Base-by-base conservation (phyloP, 345 rosid genomes). In the Ceriops zippeliana region DNA sequence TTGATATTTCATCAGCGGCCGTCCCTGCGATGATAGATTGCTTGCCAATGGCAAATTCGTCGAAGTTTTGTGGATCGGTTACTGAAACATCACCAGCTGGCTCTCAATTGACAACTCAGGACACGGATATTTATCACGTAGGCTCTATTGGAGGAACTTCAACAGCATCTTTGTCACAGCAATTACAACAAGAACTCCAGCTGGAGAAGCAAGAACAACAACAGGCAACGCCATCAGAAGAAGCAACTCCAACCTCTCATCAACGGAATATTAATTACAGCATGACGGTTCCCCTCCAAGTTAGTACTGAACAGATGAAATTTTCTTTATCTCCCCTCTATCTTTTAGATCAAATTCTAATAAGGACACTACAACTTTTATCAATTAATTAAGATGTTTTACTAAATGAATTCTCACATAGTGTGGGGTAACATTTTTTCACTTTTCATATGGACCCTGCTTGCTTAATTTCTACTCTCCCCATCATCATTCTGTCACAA, bases 251-350 rank as follows among this genome's bases (percentile, higher is more conserved):
- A 11, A 26, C 68, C 3, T 6, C 62, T 2, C 86, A 75, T 8
- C 80, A 69, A 21, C 81, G 81, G 34, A 68, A n/a, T 69, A 67
- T 76, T 71, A 70, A 73, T 56, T 81, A 80, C 42, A 69, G 53
- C 76, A 70, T 81, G 67, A 78, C 82, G 85, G 70, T 46, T 34
- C 82, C 86, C 34, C 66, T 83, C 24, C 86, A 84, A 2, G 37
- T 70, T 52, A 77, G 73, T 19, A 75, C 86, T 24, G 87, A 87
- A 52, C 87, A 87, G 87, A 88, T 85, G 38, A 51, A 58, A 4
- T 46, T 7, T 60, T 66, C 32, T n/a, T 28, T 27, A 34, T 61
- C 56, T 1, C 31, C 35, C 0, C 19, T 52, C 30, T 24, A 20
- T 11, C 11, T 27, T 10, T 2, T 3, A 22, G 10, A 21, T 8